Percentiles rank a stretch among this genome's conserved stretches.
Evolutionary conservation across 768 basidiomycete species (phyloP).

Genomic region (Clathrus columnatus): DNA sequence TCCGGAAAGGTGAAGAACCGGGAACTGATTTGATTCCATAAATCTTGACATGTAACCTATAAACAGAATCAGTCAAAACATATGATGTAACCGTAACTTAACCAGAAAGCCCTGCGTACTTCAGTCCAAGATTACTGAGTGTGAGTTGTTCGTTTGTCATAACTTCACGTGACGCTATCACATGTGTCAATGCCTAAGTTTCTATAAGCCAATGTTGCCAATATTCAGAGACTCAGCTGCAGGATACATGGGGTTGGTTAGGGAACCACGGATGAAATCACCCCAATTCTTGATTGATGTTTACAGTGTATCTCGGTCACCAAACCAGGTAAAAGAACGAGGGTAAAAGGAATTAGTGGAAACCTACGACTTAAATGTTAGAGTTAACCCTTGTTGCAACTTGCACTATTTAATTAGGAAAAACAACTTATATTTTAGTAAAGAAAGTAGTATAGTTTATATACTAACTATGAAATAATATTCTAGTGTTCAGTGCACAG

Average conservation of each 20-base stretch:
- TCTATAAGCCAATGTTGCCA: background rate
- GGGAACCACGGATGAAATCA: constrained; percentile 34
- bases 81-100: background rate
- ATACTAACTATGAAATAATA: too few relatives aligned
- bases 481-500: too few relatives aligned
- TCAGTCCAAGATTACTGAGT: constrained; percentile 49
- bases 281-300: constrained; percentile 48
- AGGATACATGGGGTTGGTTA: constrained; percentile 41
- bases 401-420: too few relatives aligned
- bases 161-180: too few relatives aligned
- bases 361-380: too few relatives aligned
- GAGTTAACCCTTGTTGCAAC: too few relatives aligned
- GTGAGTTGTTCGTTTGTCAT: constrained; percentile 32
- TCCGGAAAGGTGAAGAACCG: constrained; percentile 7
- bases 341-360: too few relatives aligned
- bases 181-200: constrained; percentile 16
- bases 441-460: too few relatives aligned
- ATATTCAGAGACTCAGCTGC: too few relatives aligned
- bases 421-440: too few relatives aligned
- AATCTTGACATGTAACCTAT: constrained; percentile 32
- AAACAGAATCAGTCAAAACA: background rate
- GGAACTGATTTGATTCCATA: constrained; percentile 29
- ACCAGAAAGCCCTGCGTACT: constrained; percentile 25
- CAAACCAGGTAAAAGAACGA: constrained; percentile 43
- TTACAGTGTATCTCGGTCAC: constrained; percentile 40